Base-by-base conservation (phyloP, 2,329 filamentous ascomycete species). In the Pestalotiopsis sp. region DNA sequence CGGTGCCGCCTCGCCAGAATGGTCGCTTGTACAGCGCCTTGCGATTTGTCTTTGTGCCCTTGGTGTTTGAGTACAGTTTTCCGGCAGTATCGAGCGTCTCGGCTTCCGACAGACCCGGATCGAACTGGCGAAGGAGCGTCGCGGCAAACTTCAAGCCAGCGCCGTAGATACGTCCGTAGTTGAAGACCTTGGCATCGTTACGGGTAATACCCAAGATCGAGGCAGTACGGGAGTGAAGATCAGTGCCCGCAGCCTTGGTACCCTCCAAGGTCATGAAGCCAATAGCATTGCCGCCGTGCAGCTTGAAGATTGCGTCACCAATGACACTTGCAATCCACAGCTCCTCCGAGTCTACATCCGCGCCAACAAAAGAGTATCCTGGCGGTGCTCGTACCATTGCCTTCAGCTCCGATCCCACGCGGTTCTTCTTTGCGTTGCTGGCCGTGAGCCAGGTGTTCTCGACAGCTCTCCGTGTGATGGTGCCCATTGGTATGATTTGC, bases 251-350 rank as follows among this genome's bases (percentile, higher is more conserved):
- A 5, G 94, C 91, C 81, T 99, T 98, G 64, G 94, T 96, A 14
- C 96, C 95, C 82, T 99, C 97, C 1, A 99, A 85, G 0, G 96
- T 99, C 97, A 99, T 99, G 84, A 99, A 99, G 0, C 97, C 96
- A 69, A 99, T 93, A 1, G 97, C 96, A 77, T 98, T 98, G 66
- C 96, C 97, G 57, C 96, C 97, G 74, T 99, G 96, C 1, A 99
- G 85, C 76, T 94, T 92, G 83, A 99, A 99, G 27, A 95, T 94
- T 3, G 96, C 93, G 78, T 99, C 96, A 27, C 96, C 96, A 2
- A 99, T 89, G 1, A 99, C 86, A 79, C 94, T 97, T 3, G 96
- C 97, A 75, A 99, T 99, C 96, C 97, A 99, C 6, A 99, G 86
- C 80, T 99, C 96, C 79, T 99, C 91, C 2, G 95, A 98, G 78